Evolutionary conservation across 805 yeast species (phyloP), one percentile per base, ranked within the genome.

Genomic region (Ogataea zsoltii): DNA sequence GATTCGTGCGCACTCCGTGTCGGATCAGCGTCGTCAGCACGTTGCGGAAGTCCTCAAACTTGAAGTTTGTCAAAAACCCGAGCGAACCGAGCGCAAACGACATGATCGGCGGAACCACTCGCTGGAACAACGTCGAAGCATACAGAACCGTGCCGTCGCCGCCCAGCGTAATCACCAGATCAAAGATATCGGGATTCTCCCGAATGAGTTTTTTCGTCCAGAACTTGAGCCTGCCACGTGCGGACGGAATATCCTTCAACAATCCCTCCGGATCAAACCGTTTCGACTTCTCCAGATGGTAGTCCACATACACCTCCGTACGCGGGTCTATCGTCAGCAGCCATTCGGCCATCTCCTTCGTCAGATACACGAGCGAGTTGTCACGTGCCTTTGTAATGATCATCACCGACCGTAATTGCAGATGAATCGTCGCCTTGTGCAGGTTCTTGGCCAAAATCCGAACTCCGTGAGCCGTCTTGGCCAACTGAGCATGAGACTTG

Each of bases 121-220:
- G 71, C 67, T 87, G 95, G 66, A 94, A 94, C 33, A 90, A 70
- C 45, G 94, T 84, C 2, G 96, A 89, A 0, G 92, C 92, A 58
- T 85, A 85, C 9, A 92, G 70, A 38, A 92, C 96, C 0, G 99
- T 94, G 7, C 99, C 98, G 61, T 94, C 99, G 14, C 99, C 99
- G 18, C 99, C 99, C 7, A 94, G 71, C 0, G 98, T 88, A 35
- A 92, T 79, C 2, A 89, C 83, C 48, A 91, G 70, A 63, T 92
- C 98, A 52, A 82, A 79, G 37, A 71, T 57, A 29, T 76, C 73
- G 2, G 79, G 73, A 64, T 38, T 61, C 40, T 46, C 66, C 56
- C 63, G 57, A 11, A 88, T 76, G 44, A 83, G 70, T 15, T 74
- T 74, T 40, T 80, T 76, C 41, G 77, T 76, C 97, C 97, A 91